phyloP scores from a whole-genome alignment of 2,329 filamentous ascomycete species.

The Aspergillus caelatus region DNA sequence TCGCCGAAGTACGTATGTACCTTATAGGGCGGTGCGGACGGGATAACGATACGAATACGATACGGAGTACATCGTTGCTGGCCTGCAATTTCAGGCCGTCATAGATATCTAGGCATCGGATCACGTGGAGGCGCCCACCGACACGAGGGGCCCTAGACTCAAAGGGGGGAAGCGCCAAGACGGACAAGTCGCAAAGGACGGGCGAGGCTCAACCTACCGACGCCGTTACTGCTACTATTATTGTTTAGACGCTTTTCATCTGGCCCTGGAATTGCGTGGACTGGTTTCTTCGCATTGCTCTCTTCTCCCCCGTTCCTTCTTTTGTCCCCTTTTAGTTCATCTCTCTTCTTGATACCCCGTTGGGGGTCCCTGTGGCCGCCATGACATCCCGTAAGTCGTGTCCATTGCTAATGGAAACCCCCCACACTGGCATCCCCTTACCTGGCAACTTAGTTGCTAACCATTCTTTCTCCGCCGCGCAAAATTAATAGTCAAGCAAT shows the following conservation, averaged over 20 bases:
- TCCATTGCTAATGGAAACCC: conserved; percentile 19
- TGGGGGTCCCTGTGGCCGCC: conserved; percentile 55
- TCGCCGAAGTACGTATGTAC: not conserved
- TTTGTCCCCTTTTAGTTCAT: conserved; percentile 15
- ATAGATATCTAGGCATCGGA: not conserved
- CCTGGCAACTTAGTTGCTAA: conserved; percentile 23
- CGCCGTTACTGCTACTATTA: conserved; percentile 3
- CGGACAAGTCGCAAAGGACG: conserved; percentile 23
- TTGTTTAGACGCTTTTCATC: conserved; percentile 3
- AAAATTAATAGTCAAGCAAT: conserved; percentile 81
- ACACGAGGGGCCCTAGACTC: conserved; percentile 14
- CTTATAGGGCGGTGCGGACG: not conserved
- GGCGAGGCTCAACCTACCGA: conserved; percentile 18
- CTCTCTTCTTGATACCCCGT: conserved; percentile 26
- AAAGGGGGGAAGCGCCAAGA: conserved; percentile 15
- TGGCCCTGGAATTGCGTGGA: conserved; percentile 8
- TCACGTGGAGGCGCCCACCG: not conserved
- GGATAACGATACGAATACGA: not conserved
- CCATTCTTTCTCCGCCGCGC: conserved; percentile 11
- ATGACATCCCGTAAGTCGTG: conserved; percentile 60
- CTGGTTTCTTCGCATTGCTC: conserved; percentile 26
- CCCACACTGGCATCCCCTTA: conserved; percentile 21
- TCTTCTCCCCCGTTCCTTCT: conserved; percentile 13
- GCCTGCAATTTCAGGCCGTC: not conserved
- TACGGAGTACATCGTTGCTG: not conserved